phyloP scores from a whole-genome alignment of 257 asterid genomes.

The Handroanthus guayacan region DNA sequence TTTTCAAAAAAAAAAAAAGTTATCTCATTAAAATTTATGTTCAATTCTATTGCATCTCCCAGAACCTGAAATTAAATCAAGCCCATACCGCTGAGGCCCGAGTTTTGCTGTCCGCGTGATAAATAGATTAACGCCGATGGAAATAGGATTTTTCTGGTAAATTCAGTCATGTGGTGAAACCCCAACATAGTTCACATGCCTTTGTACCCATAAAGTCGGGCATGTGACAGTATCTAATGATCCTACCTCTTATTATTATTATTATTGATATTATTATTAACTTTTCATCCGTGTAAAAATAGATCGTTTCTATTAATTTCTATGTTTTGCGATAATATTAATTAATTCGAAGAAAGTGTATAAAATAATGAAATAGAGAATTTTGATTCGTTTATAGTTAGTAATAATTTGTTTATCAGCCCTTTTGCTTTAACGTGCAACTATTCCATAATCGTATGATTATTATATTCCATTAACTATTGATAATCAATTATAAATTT shows the following conservation, averaged over 20 bases:
- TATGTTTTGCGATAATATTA: background rate
- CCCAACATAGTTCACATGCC: constrained; percentile 47
- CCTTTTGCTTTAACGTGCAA: background rate
- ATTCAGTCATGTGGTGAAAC: background rate
- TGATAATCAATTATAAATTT: background rate
- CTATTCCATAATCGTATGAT: background rate
- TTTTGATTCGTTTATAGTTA: background rate
- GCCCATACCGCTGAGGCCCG: too few species aligned
- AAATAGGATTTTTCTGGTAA: background rate
- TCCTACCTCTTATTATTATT: background rate
- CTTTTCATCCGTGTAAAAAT: background rate
- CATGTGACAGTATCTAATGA: constrained; percentile 45
- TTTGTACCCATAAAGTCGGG: constrained; percentile 47
- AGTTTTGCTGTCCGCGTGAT: too few species aligned
- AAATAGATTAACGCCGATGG: background rate
- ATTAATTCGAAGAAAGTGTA: background rate
- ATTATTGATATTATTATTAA: background rate
- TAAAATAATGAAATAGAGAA: background rate
- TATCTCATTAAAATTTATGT: too few species aligned
- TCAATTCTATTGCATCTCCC: too few species aligned
- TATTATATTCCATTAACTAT: background rate
- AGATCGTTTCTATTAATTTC: background rate
- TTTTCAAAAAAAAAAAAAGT: too few species aligned
- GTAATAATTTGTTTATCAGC: too few species aligned
- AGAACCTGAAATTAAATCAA: background rate